These are phyloP conservation scores for Russula virescens DNA, from an alignment of 768 basidiomycete genomes.

Conservation along the genomic window DNA sequence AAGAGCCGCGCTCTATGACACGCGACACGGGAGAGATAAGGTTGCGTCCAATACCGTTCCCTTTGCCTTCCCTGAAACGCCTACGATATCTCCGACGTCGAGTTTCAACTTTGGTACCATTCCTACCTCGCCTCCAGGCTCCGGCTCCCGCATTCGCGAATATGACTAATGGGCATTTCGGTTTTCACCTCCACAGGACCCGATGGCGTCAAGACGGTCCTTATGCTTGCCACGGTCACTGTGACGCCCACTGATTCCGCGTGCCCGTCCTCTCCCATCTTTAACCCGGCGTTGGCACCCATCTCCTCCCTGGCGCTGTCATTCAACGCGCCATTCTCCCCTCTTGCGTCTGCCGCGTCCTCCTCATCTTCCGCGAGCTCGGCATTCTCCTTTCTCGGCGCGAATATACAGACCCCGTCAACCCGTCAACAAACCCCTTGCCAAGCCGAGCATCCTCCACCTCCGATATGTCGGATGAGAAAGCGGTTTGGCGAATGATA, in stretches of 20 bases:
- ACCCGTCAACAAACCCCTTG: not conserved
- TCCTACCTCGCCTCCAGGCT: not conserved
- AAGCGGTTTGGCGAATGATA: too few species aligned
- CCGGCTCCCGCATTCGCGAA: not conserved
- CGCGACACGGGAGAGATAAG: too few species aligned
- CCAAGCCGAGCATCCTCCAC: not conserved
- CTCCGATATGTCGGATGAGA: not conserved
- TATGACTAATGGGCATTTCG: not conserved
- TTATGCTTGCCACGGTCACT: conserved; percentile 5
- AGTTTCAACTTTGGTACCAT: conserved; percentile 5
- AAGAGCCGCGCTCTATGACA: too few species aligned
- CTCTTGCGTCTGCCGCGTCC: not conserved
- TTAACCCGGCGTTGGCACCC: not conserved
- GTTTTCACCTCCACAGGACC: conserved; percentile 11
- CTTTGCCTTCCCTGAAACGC: not conserved
- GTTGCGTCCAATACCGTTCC: not conserved
- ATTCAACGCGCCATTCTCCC: not conserved
- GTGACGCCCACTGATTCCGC: not conserved
- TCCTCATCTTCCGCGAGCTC: not conserved
- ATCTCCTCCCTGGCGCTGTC: not conserved
- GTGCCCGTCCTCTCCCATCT: not conserved
- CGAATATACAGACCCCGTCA: not conserved
- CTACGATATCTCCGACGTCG: not conserved
- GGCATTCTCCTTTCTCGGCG: not conserved
- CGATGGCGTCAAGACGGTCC: conserved; percentile 12